These are phyloP conservation scores for Moesziomyces globuligerus DNA, from an alignment of 1,284 basidiomycete genomes.

Conservation along the genomic window DNA sequence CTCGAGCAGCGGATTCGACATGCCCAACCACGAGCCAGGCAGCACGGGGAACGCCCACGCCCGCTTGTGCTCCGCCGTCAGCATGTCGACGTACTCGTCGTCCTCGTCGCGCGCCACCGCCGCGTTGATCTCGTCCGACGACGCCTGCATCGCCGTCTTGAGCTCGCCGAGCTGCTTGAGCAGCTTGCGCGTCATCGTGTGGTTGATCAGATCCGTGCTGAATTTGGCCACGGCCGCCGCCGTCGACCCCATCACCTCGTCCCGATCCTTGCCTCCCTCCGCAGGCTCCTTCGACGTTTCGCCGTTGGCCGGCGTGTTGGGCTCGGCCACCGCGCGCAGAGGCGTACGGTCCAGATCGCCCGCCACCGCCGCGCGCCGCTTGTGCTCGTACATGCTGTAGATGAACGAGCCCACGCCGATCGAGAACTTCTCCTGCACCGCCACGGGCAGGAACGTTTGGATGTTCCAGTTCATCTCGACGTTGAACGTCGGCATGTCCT, in stretches of 20 bases:
- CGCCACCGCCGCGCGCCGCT: slow-evolving; percentile 72
- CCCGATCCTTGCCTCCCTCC: not conserved
- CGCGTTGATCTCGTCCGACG: slow-evolving; percentile 60
- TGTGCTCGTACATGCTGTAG: slow-evolving; percentile 81
- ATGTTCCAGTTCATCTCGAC: slow-evolving; percentile 95
- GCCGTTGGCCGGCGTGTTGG: slow-evolving; percentile 68
- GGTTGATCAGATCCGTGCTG: slow-evolving; percentile 70
- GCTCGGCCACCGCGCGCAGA: slow-evolving; percentile 73
- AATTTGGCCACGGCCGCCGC: slow-evolving; percentile 71
- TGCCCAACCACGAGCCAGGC: slow-evolving; percentile 82
- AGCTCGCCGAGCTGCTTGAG: slow-evolving; percentile 78
- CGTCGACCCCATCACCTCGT: slow-evolving; percentile 71
- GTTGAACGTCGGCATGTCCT: slow-evolving; percentile 35
- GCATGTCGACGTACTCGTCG: slow-evolving; percentile 70
- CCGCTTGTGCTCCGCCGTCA: slow-evolving; percentile 69
- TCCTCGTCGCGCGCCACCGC: slow-evolving; percentile 73
- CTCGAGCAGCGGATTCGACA: slow-evolving; percentile 82
- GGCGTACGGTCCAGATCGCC: slow-evolving; percentile 74
- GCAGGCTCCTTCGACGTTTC: slow-evolving; percentile 7
- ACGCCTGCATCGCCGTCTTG: slow-evolving; percentile 30
- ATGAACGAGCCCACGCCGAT: slow-evolving; percentile 83
- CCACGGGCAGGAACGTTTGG: slow-evolving; percentile 84
- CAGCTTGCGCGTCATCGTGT: slow-evolving; percentile 83
- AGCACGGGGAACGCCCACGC: slow-evolving; percentile 78
- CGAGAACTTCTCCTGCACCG: slow-evolving; percentile 83